These are phyloP conservation scores for Chamaenerion angustifolium DNA, from an alignment of 345 rosid genomes.

Conservation along the genomic window DNA sequence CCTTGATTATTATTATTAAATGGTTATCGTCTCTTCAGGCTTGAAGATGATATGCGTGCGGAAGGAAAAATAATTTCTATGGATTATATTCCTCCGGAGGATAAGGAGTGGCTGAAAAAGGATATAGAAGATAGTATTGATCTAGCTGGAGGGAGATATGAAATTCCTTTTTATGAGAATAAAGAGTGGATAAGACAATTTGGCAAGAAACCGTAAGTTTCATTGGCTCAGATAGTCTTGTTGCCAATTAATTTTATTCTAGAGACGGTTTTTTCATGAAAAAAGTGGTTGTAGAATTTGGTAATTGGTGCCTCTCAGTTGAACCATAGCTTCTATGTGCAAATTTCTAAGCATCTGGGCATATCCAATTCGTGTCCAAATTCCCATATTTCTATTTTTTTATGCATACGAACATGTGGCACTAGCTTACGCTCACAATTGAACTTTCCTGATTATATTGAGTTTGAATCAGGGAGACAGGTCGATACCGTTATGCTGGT, in stretches of 20 bases:
- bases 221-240: background rate
- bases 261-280: too few relatives aligned
- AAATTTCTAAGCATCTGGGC: too few relatives aligned
- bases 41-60: conserved; percentile 84
- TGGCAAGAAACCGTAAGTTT: conserved; percentile 72
- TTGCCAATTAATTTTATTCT: too few relatives aligned
- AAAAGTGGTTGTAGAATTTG: too few relatives aligned
- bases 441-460: conserved; percentile 1
- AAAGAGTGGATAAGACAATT: conserved; percentile 61
- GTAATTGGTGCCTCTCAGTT: too few relatives aligned
- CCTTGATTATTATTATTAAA: background rate
- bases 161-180: conserved; percentile 65
- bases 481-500: conserved; percentile 90
- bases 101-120: conserved; percentile 84
- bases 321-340: too few relatives aligned
- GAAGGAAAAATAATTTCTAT: conserved; percentile 67
- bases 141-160: conserved; percentile 31
- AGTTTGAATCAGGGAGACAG: conserved; percentile 57
- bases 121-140: conserved; percentile 72
- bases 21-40: conserved; percentile 30
- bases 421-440: too few relatives aligned
- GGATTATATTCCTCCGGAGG: conserved; percentile 81
- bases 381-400: too few relatives aligned
- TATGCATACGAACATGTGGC: too few relatives aligned
- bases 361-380: too few relatives aligned